These are phyloP conservation scores for Telfairia occidentalis DNA, from an alignment of 331 rosid genomes.

Conservation along the genomic window DNA sequence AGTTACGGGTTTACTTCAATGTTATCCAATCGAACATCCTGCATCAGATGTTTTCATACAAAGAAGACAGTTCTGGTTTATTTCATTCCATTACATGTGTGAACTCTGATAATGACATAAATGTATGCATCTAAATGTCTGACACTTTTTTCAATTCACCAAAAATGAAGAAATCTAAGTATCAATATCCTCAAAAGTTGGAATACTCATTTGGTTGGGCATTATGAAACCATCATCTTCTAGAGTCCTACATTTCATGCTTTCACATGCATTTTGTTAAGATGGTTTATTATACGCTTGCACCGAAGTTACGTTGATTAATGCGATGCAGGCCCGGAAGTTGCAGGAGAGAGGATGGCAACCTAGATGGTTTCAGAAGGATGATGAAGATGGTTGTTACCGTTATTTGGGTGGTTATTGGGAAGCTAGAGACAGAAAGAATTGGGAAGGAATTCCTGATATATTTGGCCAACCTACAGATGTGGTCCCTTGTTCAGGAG, in stretches of 20 bases:
- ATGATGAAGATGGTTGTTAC: constrained; percentile 83
- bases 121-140: neutral
- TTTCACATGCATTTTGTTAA: neutral
- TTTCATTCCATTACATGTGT: neutral
- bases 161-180: neutral
- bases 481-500: constrained; percentile 53
- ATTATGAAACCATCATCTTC: neutral
- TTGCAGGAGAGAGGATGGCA: constrained; percentile 99
- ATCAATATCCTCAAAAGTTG: neutral
- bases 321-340: constrained; percentile 66
- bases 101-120: neutral
- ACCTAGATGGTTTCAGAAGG: constrained; percentile 87
- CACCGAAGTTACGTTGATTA: neutral
- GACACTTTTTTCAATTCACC: neutral
- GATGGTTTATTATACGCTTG: neutral
- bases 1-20: no score
- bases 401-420: constrained; percentile 78
- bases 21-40: no score
- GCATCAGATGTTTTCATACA: no score
- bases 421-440: constrained; percentile 70
- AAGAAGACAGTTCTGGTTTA: neutral
- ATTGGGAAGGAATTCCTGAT: constrained; percentile 75
- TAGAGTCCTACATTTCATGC: neutral
- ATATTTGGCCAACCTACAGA: constrained; percentile 67
- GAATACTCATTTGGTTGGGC: neutral